Percentiles rank a stretch among this genome's conserved stretches.
phyloP scores from a whole-genome alignment of 805 yeast genomes.

The Yamadazyma sp. region DNA sequence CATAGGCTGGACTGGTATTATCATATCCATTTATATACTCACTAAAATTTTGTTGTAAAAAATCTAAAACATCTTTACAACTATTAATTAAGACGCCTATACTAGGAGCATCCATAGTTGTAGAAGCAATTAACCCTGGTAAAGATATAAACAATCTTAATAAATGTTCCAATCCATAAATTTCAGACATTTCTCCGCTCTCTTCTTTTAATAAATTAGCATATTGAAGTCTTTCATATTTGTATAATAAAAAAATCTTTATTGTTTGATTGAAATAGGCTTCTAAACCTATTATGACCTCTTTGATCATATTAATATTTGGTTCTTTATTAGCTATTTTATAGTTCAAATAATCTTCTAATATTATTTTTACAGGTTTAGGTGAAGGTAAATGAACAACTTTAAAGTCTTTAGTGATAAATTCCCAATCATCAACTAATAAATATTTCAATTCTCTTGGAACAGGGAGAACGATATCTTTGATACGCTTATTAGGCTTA shows the following conservation, averaged over 20 bases:
- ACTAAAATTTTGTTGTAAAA: constrained; percentile 43
- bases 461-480: constrained; percentile 55
- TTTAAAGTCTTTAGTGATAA: constrained; percentile 75
- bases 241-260: constrained; percentile 66
- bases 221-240: constrained; percentile 76
- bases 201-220: constrained; percentile 41
- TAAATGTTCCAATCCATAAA: constrained; percentile 83
- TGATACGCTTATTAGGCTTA: constrained; percentile 20
- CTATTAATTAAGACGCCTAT: constrained; percentile 52
- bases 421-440: constrained; percentile 93
- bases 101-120: constrained; percentile 78
- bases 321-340: constrained; percentile 10
- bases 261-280: constrained; percentile 72
- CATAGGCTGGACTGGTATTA: constrained; percentile 38
- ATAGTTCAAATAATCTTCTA: constrained; percentile 45
- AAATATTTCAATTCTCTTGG: constrained; percentile 66
- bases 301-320: constrained; percentile 45
- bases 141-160: constrained; percentile 71
- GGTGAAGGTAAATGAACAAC: constrained; percentile 63
- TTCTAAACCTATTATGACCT: constrained; percentile 67
- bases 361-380: constrained; percentile 50
- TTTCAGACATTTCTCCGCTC: constrained; percentile 21
- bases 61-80: constrained; percentile 52
- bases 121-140: constrained; percentile 79
- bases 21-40: constrained; percentile 33